These are phyloP conservation scores for Penicillium sp. DNA, from an alignment of 2,329 filamentous ascomycete species.

Conservation along the genomic window DNA sequence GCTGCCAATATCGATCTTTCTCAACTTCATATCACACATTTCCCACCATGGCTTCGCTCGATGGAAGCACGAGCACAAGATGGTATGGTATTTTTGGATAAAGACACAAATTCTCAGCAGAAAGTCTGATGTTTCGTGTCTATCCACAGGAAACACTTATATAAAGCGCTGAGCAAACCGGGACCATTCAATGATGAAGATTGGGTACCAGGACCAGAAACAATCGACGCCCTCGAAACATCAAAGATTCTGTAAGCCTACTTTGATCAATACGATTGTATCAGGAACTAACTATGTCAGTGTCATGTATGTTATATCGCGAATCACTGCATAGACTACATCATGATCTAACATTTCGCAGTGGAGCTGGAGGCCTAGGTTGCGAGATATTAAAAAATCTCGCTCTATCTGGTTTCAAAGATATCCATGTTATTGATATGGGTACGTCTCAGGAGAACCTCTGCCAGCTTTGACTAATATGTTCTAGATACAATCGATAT, in stretches of 20 bases:
- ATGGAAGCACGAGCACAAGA: conserved; percentile 16
- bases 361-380: conserved; percentile 87
- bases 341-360: conserved; percentile 42
- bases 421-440: conserved; percentile 99
- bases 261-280: neutral
- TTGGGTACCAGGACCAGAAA: conserved; percentile 49
- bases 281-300: conserved; percentile 34
- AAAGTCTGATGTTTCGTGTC: conserved; percentile 7
- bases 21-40: neutral
- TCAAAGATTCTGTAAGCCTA: conserved; percentile 69
- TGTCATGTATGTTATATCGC: conserved; percentile 46
- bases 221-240: conserved; percentile 57
- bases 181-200: conserved; percentile 78
- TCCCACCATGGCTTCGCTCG: conserved; percentile 12
- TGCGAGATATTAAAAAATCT: conserved; percentile 97
- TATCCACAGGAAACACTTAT: conserved; percentile 68
- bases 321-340: neutral
- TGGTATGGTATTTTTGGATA: conserved; percentile 21
- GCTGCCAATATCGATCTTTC: neutral
- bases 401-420: conserved; percentile 88
- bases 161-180: conserved; percentile 69
- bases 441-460: conserved; percentile 48
- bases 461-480: conserved; percentile 12
- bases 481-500: conserved; percentile 91
- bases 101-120: neutral